A percentile compares a stretch with the other conserved stretches of the same genome.
Evolutionary conservation across 805 yeast species (phyloP).

Genomic region (Wickerhamiella domercqiae): DNA sequence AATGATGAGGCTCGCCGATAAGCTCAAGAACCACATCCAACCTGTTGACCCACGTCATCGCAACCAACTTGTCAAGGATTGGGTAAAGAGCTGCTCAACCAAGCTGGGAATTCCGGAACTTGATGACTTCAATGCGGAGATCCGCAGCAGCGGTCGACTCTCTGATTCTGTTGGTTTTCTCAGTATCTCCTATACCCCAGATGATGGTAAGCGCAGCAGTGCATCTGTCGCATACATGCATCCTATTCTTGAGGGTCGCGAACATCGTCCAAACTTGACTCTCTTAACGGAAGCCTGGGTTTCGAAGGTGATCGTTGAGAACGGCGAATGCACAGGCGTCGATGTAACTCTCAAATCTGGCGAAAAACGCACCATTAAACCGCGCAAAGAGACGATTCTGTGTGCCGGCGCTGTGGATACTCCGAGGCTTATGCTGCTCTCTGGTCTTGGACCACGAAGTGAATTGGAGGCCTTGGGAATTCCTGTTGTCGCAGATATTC

Average conservation of each 20-base stretch:
- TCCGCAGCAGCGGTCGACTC: conserved; percentile 5
- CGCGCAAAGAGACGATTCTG: conserved; percentile 20
- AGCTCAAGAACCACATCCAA: conserved; percentile 10
- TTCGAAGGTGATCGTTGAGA: conserved; percentile 16
- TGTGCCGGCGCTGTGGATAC: conserved; percentile 23
- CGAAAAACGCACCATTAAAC: conserved; percentile 17
- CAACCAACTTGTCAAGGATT: conserved; percentile 10
- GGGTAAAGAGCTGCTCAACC: conserved; percentile 7
- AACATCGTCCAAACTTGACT: conserved; percentile 9
- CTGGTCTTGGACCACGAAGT: conserved; percentile 22
- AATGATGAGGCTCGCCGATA: conserved; percentile 12
- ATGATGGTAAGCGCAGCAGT: conserved; percentile 17
- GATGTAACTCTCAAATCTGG: conserved; percentile 18
- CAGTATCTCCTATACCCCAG: conserved; percentile 10
- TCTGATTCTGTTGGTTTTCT: conserved; percentile 5
- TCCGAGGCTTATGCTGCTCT: conserved; percentile 23
- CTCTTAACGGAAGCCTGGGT: conserved; percentile 9
- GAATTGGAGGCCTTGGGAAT: conserved; percentile 21
- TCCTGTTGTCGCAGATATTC: conserved; percentile 19
- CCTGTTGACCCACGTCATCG: conserved; percentile 11
- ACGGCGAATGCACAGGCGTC: conserved; percentile 18
- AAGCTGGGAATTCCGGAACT: conserved; percentile 6
- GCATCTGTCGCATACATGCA: conserved; percentile 21
- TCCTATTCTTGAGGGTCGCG: conserved; percentile 12
- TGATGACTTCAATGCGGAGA: conserved; percentile 7